Base-by-base conservation (phyloP, 805 yeast genomes). In the Yamadazyma akitaensis region DNA sequence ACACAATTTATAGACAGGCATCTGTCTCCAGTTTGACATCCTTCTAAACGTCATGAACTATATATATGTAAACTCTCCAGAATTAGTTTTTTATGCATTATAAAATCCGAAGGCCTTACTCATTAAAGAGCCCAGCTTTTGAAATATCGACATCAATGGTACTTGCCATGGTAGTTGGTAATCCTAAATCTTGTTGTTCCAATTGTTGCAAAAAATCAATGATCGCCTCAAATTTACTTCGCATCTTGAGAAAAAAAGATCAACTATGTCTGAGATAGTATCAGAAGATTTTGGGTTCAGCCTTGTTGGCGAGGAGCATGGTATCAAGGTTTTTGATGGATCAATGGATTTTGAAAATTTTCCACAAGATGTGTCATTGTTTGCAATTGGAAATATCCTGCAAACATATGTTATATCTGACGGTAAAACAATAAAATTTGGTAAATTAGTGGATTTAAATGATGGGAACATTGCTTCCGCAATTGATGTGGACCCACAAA, bases 211-310 rank as follows among this genome's bases (percentile, higher is more conserved):
- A 28, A 21, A 21, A 21, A 7, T 21, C 32, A 12, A 13, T 13
- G 5, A 5, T 28, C 32, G 9, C 11, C 5, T 28, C 32, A 28
- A 28, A 13, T 13, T 12, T 28, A 28, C 37, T 33, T 33, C 37
- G 37, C 37, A 33, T 17, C 37, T 6, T 16, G 37, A 33, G 19
- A 33, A 38, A 25, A 38, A 38, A 25, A 25, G 8, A 38, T 26
- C 31, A 38, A 24, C 36, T 31, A 41, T 41, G 43, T 14, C 38
- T 31, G 68, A 64, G 49, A 39, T 51, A 8, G 47, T 56, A 5
- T 65, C 74, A 2, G 73, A 72, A 51, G 67, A 65, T 47, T 59
- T 68, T 33, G 75, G 74, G 17, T 71, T 70, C 59, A 61, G 62
- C 37, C 52, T 67, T 24, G 57, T 59, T 24, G 51, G 64, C 6